Conservation (phyloP, 1,284 basidiomycete species). For the Clitocybe nebularis region DNA sequence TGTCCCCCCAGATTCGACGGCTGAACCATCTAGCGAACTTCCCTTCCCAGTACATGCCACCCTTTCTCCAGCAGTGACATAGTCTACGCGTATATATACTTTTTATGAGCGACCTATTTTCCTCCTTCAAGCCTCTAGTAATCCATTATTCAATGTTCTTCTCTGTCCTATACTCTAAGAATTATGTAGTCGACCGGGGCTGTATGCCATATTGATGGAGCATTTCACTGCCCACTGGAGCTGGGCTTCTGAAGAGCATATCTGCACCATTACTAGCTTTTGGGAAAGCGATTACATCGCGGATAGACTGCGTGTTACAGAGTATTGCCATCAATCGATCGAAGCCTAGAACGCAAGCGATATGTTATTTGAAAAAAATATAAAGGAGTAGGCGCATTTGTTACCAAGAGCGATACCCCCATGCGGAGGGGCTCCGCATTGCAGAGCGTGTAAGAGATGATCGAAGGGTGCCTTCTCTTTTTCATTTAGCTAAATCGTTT, state of each 20-base stretch:
- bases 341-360: conserved; percentile 57
- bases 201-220: conserved; percentile 64
- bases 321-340: conserved; percentile 91
- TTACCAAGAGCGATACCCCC: conserved; percentile 92
- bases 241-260: conserved; percentile 85
- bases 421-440: conserved; percentile 90
- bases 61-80: conserved; percentile 18
- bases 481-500: conserved; percentile 70
- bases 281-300: conserved; percentile 96
- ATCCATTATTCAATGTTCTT: conserved; percentile 8
- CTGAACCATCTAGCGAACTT: conserved; percentile 26
- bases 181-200: conserved; percentile 21
- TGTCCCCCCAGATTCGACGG: conserved; percentile 20
- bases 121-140: conserved; percentile 9
- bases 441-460: conserved; percentile 83
- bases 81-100: conserved; percentile 12
- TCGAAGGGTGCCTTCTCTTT: conserved; percentile 74
- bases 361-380: conserved; percentile 5
- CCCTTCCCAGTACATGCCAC: conserved; percentile 26
- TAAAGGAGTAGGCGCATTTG: conserved; percentile 16
- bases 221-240: conserved; percentile 49
- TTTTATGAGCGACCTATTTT: conserved; percentile 11
- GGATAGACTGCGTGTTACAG: conserved; percentile 79
- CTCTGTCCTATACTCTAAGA: conserved; percentile 11
- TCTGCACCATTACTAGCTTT: conserved; percentile 86